Conservation (phyloP, 1,284 basidiomycete genomes). For the Wallemia hederae region DNA sequence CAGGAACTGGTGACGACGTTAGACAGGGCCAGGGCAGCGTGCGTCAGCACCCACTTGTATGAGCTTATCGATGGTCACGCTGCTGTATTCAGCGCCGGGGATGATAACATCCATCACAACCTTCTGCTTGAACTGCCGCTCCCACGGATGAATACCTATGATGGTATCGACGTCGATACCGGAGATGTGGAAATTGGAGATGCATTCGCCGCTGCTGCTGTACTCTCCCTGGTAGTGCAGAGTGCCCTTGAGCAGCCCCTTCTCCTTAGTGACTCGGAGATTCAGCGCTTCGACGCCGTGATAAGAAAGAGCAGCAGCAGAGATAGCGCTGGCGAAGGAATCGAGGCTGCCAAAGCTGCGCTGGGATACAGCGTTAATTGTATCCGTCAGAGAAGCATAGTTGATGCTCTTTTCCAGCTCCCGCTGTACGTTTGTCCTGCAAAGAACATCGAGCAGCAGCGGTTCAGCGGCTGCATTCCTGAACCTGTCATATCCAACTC, state of each 20-base stretch:
- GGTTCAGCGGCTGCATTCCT: background rate
- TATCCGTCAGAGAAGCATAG: slow-evolving; percentile 2
- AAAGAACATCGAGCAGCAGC: background rate
- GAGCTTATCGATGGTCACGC: background rate
- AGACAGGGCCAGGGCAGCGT: background rate
- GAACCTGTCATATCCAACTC: background rate
- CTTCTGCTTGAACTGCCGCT: slow-evolving; percentile 35
- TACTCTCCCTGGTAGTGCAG: background rate
- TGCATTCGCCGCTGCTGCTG: background rate
- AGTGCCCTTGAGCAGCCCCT: background rate
- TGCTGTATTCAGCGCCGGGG: slow-evolving; percentile 5
- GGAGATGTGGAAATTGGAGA: slow-evolving; percentile 19
- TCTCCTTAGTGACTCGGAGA: background rate
- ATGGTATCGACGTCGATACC: slow-evolving; percentile 29
- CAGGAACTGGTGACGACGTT: slow-evolving; percentile 14
- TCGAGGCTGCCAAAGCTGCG: slow-evolving; percentile 3
- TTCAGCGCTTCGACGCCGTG: slow-evolving; percentile 3
- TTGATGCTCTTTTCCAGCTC: background rate
- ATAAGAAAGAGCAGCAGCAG: slow-evolving; percentile 8
- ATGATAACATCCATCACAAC: slow-evolving; percentile 31
- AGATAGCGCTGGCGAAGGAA: slow-evolving; percentile 6
- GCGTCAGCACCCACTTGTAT: too few species aligned
- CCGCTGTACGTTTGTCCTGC: background rate
- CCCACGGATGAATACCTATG: slow-evolving; percentile 42
- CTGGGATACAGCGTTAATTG: slow-evolving; percentile 3